These are phyloP conservation scores for Fusarium buxicola DNA, from an alignment of 2,329 filamentous ascomycete species.

Conservation along the genomic window DNA sequence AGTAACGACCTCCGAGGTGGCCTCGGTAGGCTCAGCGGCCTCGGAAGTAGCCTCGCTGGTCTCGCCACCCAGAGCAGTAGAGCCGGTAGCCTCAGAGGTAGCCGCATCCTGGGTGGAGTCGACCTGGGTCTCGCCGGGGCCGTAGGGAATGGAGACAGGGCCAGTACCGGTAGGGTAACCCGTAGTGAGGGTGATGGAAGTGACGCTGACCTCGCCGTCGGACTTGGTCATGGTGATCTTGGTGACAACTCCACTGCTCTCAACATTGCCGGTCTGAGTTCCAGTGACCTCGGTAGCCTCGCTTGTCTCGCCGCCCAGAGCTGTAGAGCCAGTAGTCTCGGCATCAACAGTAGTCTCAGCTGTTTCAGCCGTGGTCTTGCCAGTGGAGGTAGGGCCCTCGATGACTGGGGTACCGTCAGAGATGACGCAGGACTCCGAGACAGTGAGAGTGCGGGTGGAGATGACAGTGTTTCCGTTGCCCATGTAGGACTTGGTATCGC, in stretches of 20 bases:
- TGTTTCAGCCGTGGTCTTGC: slow-evolving; percentile 16
- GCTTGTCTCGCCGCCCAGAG: slow-evolving; percentile 1
- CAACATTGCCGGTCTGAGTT: slow-evolving; percentile 13
- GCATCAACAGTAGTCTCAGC: slow-evolving; percentile 23
- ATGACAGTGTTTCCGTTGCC: slow-evolving; percentile 40
- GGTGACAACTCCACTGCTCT: slow-evolving; percentile 21
- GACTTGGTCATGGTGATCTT: slow-evolving; percentile 24
- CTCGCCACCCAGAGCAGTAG: neutral
- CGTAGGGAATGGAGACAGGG: slow-evolving; percentile 1
- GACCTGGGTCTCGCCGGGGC: slow-evolving; percentile 6
- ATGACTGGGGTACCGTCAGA: slow-evolving; percentile 40
- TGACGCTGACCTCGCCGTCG: slow-evolving; percentile 14
- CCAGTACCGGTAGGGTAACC: slow-evolving; percentile 16
- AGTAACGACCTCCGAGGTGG: slow-evolving; percentile 13
- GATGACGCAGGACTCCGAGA: slow-evolving; percentile 42
- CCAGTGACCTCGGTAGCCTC: slow-evolving; percentile 24
- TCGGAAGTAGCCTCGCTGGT: neutral
- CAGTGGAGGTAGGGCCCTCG: slow-evolving; percentile 34
- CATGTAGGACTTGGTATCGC: slow-evolving; percentile 32
- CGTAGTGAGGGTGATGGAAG: slow-evolving; percentile 10
- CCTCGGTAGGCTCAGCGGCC: neutral
- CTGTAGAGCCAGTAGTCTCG: slow-evolving; percentile 9
- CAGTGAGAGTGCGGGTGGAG: slow-evolving; percentile 44
- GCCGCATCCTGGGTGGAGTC: neutral
- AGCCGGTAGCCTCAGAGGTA: slow-evolving; percentile 10